Conservation (phyloP, 495 filamentous ascomycete species). For the Talaromyces liani region DNA sequence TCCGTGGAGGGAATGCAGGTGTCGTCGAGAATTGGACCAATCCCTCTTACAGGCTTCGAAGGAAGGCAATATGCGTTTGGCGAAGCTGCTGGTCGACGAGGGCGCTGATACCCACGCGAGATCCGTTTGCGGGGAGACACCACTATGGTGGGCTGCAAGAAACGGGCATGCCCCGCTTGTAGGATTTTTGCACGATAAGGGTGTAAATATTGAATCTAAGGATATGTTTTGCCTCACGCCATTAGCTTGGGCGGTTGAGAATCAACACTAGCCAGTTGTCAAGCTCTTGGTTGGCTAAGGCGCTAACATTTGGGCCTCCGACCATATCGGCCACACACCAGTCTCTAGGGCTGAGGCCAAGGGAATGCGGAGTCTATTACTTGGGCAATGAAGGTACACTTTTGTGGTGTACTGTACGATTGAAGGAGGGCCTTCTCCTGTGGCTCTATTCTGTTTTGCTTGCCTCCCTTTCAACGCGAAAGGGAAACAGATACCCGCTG, state of each 20-base stretch:
- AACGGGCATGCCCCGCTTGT: background rate
- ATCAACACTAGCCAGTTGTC: background rate
- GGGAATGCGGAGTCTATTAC: background rate
- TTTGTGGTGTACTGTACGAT: too few relatives aligned
- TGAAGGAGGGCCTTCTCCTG: background rate
- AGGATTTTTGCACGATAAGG: background rate
- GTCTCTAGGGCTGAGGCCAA: background rate
- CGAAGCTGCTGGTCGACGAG: slow-evolving; percentile 1
- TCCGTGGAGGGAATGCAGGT: background rate
- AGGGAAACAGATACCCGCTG: background rate
- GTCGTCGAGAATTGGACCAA: background rate
- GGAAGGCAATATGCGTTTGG: background rate
- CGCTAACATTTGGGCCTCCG: background rate
- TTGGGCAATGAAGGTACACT: too few relatives aligned
- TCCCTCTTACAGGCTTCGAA: background rate
- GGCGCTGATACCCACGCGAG: slow-evolving; percentile 11
- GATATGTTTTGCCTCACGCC: background rate
- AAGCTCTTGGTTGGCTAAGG: background rate
- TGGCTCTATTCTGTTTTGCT: background rate
- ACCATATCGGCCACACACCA: background rate
- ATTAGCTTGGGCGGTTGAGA: background rate
- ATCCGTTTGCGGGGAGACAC: background rate
- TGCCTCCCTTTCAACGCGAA: background rate
- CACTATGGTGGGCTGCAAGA: background rate
- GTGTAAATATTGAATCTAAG: background rate